phyloP scores from a whole-genome alignment of 1,284 basidiomycete genomes.

The Irpex sp. region DNA sequence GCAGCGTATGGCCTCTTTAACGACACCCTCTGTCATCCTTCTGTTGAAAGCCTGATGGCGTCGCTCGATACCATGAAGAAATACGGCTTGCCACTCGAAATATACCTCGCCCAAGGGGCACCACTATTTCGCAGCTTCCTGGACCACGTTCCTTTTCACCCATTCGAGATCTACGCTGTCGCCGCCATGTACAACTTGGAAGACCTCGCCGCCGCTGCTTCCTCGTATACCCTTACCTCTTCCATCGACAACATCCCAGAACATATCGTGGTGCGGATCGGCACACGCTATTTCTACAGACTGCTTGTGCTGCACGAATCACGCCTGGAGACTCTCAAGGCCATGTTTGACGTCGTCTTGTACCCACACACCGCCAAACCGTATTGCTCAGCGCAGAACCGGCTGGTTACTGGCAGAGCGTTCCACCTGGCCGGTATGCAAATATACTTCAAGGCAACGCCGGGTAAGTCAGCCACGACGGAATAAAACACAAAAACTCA shows the following conservation, averaged over 20 bases:
- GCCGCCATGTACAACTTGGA: slow-evolving; percentile 22
- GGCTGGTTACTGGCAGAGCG: not conserved
- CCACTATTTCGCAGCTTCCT: slow-evolving; percentile 16
- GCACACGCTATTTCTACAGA: slow-evolving; percentile 32
- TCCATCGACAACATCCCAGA: slow-evolving; percentile 27
- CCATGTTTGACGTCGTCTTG: not conserved
- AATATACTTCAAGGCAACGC: not conserved
- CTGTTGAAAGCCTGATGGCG: slow-evolving; percentile 10
- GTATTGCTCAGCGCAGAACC: not conserved
- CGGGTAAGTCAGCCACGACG: not conserved
- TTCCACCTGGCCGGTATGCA: not conserved
- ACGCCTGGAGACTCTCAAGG: not conserved
- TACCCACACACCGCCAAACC: not conserved
- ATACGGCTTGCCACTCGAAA: slow-evolving; percentile 17
- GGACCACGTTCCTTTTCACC: slow-evolving; percentile 19
- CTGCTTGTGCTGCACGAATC: slow-evolving; percentile 33
- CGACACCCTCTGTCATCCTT: too few relatives aligned
- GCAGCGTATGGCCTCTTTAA: too few relatives aligned
- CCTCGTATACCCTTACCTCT: slow-evolving; percentile 20
- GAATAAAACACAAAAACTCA: not conserved
- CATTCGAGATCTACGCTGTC: slow-evolving; percentile 25
- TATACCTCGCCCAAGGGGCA: not conserved
- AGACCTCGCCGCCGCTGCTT: slow-evolving; percentile 21
- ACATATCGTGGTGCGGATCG: slow-evolving; percentile 29
- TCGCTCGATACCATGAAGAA: slow-evolving; percentile 16